Evolutionary conservation across 2,329 filamentous ascomycete species (phyloP).

Genomic region (Tolypocladium capitatum): DNA sequence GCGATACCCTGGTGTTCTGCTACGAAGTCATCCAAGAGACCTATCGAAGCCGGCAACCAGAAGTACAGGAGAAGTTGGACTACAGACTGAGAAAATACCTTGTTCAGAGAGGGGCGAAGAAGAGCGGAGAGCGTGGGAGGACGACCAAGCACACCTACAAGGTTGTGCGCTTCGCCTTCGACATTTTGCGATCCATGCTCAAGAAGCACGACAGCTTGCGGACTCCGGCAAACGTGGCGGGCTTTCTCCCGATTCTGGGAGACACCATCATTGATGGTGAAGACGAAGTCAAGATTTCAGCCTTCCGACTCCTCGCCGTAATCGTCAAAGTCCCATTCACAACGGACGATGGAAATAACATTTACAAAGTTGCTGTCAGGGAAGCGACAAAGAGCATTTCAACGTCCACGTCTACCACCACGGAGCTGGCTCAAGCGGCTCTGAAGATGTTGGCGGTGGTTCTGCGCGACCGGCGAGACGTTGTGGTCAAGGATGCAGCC

Average conservation of each 20-base stretch:
- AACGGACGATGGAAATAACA: slow-evolving; percentile 49
- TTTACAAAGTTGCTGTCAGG: slow-evolving; percentile 65
- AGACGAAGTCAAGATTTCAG: slow-evolving; percentile 84
- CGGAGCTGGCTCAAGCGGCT: slow-evolving; percentile 74
- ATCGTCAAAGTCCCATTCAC: slow-evolving; percentile 75
- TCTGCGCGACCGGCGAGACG: slow-evolving; percentile 64
- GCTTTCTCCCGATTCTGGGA: slow-evolving; percentile 79
- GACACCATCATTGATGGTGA: slow-evolving; percentile 74
- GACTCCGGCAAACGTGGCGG: slow-evolving; percentile 65
- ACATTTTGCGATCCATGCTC: slow-evolving; percentile 72
- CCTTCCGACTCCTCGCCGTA: slow-evolving; percentile 71
- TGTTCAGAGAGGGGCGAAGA: slow-evolving; percentile 66
- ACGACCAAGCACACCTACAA: slow-evolving; percentile 78
- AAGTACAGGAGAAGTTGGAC: slow-evolving; percentile 41
- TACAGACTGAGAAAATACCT: slow-evolving; percentile 60
- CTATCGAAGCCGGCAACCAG: slow-evolving; percentile 49
- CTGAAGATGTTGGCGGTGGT: slow-evolving; percentile 80
- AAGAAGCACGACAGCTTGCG: slow-evolving; percentile 74
- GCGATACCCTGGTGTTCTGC: slow-evolving; percentile 82
- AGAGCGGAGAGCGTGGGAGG: slow-evolving; percentile 54
- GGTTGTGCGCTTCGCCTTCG: slow-evolving; percentile 74
- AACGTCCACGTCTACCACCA: slow-evolving; percentile 61
- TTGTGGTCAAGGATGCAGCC: slow-evolving; percentile 66
- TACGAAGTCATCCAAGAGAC: slow-evolving; percentile 87
- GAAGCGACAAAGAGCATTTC: slow-evolving; percentile 77